Evolutionary conservation across 2,329 filamentous ascomycete species (phyloP).

Genomic region (Nemania sp.): DNA sequence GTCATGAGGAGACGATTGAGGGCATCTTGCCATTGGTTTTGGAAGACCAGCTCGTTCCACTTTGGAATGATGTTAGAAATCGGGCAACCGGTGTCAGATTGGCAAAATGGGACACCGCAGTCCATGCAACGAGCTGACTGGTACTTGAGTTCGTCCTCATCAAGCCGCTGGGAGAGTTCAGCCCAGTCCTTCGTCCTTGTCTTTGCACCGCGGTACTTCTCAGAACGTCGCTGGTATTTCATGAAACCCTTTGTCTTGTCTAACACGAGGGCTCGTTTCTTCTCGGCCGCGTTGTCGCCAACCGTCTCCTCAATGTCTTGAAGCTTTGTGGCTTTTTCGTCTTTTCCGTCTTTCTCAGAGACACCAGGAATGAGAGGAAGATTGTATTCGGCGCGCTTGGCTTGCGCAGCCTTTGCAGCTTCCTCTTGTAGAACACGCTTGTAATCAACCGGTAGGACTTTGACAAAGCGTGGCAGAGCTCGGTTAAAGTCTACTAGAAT

Average conservation of each 20-base stretch:
- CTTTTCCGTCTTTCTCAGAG: constrained; percentile 69
- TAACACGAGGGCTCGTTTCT: constrained; percentile 88
- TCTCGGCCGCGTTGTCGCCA: constrained; percentile 80
- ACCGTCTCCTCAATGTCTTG: constrained; percentile 92
- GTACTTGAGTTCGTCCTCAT: constrained; percentile 95
- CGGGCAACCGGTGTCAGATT: constrained; percentile 92
- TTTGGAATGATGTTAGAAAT: constrained; percentile 98
- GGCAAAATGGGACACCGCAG: constrained; percentile 97
- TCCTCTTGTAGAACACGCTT: constrained; percentile 90
- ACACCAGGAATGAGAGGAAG: constrained; percentile 76
- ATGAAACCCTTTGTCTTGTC: constrained; percentile 98
- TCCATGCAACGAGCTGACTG: constrained; percentile 98
- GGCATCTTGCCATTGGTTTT: constrained; percentile 85
- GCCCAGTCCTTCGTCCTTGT: constrained; percentile 91
- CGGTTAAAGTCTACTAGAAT: constrained; percentile 95
- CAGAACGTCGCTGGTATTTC: constrained; percentile 90
- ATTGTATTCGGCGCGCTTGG: constrained; percentile 82
- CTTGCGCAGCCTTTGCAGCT: constrained; percentile 80
- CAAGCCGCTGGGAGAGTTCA: constrained; percentile 83
- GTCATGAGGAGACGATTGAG: constrained; percentile 92
- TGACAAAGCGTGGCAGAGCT: constrained; percentile 87
- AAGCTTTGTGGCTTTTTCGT: constrained; percentile 71
- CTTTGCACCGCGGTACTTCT: constrained; percentile 88
- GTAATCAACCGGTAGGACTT: constrained; percentile 93
- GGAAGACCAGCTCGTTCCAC: constrained; percentile 82